These are phyloP conservation scores for Alternaria novae-zelandiae DNA, from an alignment of 2,329 filamentous ascomycete species.

Conservation along the genomic window DNA sequence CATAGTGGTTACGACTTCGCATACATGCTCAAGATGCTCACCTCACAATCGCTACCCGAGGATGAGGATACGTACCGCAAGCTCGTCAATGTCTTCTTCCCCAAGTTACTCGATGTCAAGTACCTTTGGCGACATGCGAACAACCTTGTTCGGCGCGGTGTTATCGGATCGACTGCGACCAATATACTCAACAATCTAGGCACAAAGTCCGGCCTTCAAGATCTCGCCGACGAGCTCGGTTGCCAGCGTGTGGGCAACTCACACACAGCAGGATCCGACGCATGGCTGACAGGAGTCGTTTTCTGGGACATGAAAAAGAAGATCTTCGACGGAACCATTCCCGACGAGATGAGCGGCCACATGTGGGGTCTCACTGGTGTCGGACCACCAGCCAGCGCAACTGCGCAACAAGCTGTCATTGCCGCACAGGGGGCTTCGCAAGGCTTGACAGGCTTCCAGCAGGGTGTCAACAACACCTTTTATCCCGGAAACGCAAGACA, in stretches of 20 bases:
- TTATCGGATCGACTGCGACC: constrained; percentile 56
- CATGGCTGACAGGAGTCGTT: constrained; percentile 88
- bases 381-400: constrained; percentile 62
- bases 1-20: constrained; percentile 99
- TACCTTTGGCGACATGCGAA: constrained; percentile 91
- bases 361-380: constrained; percentile 86
- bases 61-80: constrained; percentile 90
- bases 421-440: constrained; percentile 51
- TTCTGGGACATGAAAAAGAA: constrained; percentile 93
- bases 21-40: constrained; percentile 92
- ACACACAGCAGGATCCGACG: constrained; percentile 93
- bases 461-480: constrained; percentile 48
- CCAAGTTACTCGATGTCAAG: constrained; percentile 93
- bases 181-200: constrained; percentile 86
- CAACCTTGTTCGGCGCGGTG: constrained; percentile 63
- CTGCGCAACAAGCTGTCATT: constrained; percentile 53
- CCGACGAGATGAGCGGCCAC: constrained; percentile 82
- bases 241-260: constrained; percentile 86
- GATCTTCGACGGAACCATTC: constrained; percentile 83
- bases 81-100: constrained; percentile 91
- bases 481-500: constrained; percentile 49
- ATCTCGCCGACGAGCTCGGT: constrained; percentile 90
- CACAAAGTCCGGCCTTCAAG: constrained; percentile 88
- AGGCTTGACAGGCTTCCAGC: constrained; percentile 35
- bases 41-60: constrained; percentile 80